These are phyloP conservation scores for Penicillium frequentans DNA, from an alignment of 2,329 filamentous ascomycete genomes.

Conservation along the genomic window DNA sequence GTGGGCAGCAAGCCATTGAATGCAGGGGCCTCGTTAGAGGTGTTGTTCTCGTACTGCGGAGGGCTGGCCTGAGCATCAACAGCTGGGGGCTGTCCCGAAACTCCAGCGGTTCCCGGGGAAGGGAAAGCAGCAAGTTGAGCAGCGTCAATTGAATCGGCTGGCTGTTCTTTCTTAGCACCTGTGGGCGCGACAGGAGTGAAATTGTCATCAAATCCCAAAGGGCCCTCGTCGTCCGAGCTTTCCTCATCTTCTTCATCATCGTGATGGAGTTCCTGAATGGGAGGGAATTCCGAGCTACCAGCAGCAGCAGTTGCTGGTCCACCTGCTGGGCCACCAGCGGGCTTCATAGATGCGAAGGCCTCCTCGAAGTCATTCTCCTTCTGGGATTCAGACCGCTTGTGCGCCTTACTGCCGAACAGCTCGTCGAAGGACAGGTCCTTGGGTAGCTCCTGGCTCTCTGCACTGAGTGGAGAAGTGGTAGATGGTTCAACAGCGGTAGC, in stretches of 20 bases:
- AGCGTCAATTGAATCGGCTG: conserved; percentile 36
- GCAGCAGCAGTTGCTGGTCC: conserved; percentile 25
- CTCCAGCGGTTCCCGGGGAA: conserved; percentile 40
- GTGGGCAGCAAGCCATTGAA: conserved; percentile 43
- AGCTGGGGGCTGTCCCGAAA: conserved; percentile 45
- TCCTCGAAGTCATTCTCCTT: conserved; percentile 50
- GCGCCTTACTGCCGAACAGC: conserved; percentile 44
- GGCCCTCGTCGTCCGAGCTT: conserved; percentile 66
- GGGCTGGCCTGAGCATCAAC: conserved; percentile 60
- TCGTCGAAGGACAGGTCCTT: conserved; percentile 48
- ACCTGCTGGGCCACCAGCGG: conserved; percentile 36
- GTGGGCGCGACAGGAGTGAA: conserved; percentile 67
- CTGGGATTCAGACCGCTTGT: conserved; percentile 46
- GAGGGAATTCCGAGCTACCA: conserved; percentile 73
- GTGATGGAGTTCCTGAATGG: conserved; percentile 80
- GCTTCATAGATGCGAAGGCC: conserved; percentile 48
- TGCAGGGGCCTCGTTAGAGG: conserved; percentile 32
- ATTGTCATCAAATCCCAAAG: conserved; percentile 81
- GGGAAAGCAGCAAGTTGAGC: conserved; percentile 40
- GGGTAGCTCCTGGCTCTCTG: conserved; percentile 23
- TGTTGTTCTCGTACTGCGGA: conserved; percentile 37
- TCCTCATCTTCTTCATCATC: conserved; percentile 85
- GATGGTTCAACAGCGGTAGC: conserved; percentile 16
- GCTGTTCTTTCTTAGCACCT: conserved; percentile 26
- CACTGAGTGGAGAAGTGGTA: conserved; percentile 48